These are phyloP conservation scores for Aspergillus arachidicola DNA, from an alignment of 2,329 filamentous ascomycete species.

Conservation along the genomic window DNA sequence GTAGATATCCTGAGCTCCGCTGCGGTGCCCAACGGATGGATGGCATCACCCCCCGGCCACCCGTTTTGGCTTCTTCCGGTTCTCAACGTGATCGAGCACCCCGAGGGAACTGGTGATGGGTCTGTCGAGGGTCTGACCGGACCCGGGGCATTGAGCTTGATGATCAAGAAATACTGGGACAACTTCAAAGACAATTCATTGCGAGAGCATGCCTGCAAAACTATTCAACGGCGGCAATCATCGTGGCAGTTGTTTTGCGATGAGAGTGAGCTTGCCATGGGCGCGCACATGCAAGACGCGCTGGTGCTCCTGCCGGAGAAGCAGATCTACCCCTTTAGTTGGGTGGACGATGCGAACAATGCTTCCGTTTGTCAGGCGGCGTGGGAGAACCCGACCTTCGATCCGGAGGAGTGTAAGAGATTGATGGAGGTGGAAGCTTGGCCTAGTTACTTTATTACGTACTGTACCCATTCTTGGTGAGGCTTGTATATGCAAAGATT, in stretches of 20 bases:
- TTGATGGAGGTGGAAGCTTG: slow-evolving; percentile 23
- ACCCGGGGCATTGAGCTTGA: slow-evolving; percentile 14
- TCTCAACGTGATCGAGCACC: slow-evolving; percentile 21
- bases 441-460: slow-evolving; percentile 28
- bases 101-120: slow-evolving; percentile 21
- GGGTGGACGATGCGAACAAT: slow-evolving; percentile 20
- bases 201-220: slow-evolving; percentile 12
- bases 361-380: slow-evolving; percentile 19
- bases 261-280: neutral
- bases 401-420: slow-evolving; percentile 22
- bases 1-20: slow-evolving; percentile 17
- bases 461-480: slow-evolving; percentile 27
- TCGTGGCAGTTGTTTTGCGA: slow-evolving; percentile 20
- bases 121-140: slow-evolving; percentile 23
- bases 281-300: slow-evolving; percentile 5
- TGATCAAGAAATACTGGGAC: slow-evolving; percentile 20
- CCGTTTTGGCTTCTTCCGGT: slow-evolving; percentile 24
- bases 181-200: slow-evolving; percentile 5
- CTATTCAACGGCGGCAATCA: slow-evolving; percentile 12
- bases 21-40: slow-evolving; percentile 26
- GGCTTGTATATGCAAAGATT: neutral
- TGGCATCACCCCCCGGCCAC: slow-evolving; percentile 25
- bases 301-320: slow-evolving; percentile 20
- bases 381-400: slow-evolving; percentile 17
- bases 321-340: slow-evolving; percentile 25